phyloP scores from a whole-genome alignment of 1,139 yeast genomes.

The Magnusiomyces magnusii region DNA sequence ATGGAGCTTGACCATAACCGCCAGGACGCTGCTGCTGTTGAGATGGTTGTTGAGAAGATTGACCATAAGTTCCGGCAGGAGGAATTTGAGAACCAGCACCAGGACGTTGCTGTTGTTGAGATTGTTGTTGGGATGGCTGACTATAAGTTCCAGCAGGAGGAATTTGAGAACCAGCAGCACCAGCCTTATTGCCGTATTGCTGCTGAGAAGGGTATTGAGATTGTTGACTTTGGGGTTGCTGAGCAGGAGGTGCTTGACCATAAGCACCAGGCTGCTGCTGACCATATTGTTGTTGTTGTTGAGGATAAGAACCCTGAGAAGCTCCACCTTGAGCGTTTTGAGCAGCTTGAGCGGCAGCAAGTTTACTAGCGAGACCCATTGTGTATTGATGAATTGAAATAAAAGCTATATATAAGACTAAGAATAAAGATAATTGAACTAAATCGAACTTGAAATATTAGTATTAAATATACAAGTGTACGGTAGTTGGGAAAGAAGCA shows the following conservation, averaged over 20 bases:
- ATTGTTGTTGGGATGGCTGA: conserved; percentile 4
- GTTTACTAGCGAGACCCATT: conserved; percentile 18
- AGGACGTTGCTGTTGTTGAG: not conserved
- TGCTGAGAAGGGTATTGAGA: conserved; percentile 1
- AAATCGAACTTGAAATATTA: not conserved
- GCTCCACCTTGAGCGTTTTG: conserved; percentile 6
- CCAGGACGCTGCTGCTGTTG: not conserved
- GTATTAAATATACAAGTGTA: no score
- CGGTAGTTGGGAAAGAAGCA: no score
- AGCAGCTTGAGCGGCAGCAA: conserved; percentile 15
- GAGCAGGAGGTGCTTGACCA: conserved; percentile 8
- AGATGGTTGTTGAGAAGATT: conserved; percentile 1
- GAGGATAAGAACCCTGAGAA: not conserved
- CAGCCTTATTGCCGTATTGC: not conserved
- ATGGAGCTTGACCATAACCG: not conserved
- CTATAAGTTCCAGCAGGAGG: not conserved
- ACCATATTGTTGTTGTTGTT: conserved; percentile 5
- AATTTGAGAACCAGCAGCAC: not conserved
- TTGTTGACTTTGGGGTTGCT: not conserved
- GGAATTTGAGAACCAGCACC: not conserved
- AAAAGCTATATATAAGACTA: not conserved
- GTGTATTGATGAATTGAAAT: not conserved
- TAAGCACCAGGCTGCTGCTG: conserved; percentile 10
- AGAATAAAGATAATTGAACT: not conserved
- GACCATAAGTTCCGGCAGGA: not conserved